Conservation (phyloP, 176 grass and related monocot species). For the Aegilops tauschii region DNA sequence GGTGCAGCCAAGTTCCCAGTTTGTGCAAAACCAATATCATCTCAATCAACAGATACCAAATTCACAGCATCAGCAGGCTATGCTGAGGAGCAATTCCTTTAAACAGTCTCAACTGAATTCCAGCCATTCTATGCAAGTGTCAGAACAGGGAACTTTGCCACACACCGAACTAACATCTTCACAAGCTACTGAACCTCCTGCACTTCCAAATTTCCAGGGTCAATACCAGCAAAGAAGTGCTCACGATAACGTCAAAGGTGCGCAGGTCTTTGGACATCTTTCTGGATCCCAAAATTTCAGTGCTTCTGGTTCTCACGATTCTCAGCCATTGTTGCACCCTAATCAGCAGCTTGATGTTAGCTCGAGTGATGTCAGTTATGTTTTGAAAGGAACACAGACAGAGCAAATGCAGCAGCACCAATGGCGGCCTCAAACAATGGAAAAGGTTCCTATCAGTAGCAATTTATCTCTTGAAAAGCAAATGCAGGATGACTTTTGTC, state of each 20-base stretch:
- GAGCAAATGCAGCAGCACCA: constrained; percentile 50
- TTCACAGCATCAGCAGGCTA: constrained; percentile 54
- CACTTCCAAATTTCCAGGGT: constrained; percentile 55
- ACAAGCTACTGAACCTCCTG: constrained; percentile 48
- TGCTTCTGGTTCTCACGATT: constrained; percentile 51
- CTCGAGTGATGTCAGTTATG: constrained; percentile 49
- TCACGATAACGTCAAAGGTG: constrained; percentile 59
- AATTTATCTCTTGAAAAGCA: constrained; percentile 68
- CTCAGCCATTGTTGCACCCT: constrained; percentile 56
- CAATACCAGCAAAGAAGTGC: constrained; percentile 67
- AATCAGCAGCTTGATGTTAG: constrained; percentile 41
- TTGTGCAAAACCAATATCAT: constrained; percentile 67
- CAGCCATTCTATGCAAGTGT: constrained; percentile 56
- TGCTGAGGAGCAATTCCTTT: constrained; percentile 49
- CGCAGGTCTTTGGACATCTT: constrained; percentile 54
- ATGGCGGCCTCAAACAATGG: constrained; percentile 51
- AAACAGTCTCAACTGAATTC: constrained; percentile 57
- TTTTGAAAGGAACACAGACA: constrained; percentile 50
- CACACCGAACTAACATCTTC: constrained; percentile 60
- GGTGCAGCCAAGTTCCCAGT: constrained; percentile 61
- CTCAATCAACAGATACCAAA: constrained; percentile 61
- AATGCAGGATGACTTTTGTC: constrained; percentile 62
- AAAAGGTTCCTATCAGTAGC: constrained; percentile 47
- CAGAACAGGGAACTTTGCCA: constrained; percentile 57
- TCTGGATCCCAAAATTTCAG: constrained; percentile 59